These are phyloP conservation scores for Aureobasidium sp. DNA, from an alignment of 2,329 filamentous ascomycete genomes.

Conservation along the genomic window DNA sequence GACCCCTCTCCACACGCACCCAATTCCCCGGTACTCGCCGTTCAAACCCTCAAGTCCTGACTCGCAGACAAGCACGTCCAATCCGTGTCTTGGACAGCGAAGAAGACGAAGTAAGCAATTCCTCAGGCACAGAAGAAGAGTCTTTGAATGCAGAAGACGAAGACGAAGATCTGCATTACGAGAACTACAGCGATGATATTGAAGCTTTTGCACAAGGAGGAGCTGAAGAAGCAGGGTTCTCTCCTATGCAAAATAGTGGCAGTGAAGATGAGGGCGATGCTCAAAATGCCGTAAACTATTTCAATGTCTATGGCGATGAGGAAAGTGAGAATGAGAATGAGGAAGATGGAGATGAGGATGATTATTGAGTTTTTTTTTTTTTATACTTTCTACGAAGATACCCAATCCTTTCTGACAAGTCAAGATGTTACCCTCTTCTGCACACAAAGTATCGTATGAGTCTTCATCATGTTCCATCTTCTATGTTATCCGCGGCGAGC, in stretches of 20 bases:
- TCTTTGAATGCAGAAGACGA: not conserved
- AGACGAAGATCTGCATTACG: not conserved
- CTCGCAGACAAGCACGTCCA: not conserved
- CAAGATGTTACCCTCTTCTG: too few species aligned
- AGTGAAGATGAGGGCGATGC: not conserved
- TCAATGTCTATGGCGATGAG: constrained; percentile 1
- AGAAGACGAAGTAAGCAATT: not conserved
- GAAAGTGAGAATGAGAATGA: not conserved
- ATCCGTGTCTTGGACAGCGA: not conserved
- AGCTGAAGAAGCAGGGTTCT: constrained; percentile 17
- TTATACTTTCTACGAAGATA: not conserved
- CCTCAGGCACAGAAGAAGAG: not conserved
- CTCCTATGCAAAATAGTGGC: constrained; percentile 16
- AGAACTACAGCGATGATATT: constrained; percentile 8
- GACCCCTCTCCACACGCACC: not conserved
- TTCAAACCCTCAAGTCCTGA: not conserved
- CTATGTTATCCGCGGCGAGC: too few species aligned
- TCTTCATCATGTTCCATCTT: too few species aligned
- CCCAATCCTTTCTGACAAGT: not conserved
- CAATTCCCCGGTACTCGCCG: not conserved
- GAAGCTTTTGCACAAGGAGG: constrained; percentile 3
- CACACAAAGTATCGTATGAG: too few species aligned
- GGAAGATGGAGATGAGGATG: not conserved
- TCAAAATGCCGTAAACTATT: not conserved
- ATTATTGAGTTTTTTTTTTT: not conserved